Evolutionary conservation across 805 yeast species (phyloP).

Genomic region (Ogataea parapolymorpha): DNA sequence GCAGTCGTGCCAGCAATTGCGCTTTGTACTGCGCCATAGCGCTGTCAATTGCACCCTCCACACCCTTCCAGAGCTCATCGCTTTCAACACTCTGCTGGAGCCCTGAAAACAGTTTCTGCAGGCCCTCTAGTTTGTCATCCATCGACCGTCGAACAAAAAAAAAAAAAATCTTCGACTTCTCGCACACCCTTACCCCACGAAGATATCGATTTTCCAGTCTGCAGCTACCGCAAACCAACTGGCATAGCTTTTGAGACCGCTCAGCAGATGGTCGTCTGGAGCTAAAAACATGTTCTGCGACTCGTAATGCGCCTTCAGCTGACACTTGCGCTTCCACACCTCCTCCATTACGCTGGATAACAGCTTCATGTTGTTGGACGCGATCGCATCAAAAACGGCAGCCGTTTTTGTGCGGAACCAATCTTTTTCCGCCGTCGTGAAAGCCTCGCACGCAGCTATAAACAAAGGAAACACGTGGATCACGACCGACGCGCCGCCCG

Average conservation of each 20-base stretch:
- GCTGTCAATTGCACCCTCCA: conserved; percentile 1
- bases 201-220: conserved; percentile 14
- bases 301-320: neutral
- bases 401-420: conserved; percentile 14
- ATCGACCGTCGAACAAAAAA: conserved; percentile 10
- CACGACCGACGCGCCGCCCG: conserved; percentile 11
- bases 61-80: conserved; percentile 2
- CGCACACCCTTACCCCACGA: conserved; percentile 11
- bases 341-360: conserved; percentile 14
- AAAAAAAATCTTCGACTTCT: too few species aligned
- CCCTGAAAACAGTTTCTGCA: neutral
- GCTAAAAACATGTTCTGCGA: neutral
- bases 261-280: conserved; percentile 9
- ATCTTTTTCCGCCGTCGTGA: conserved; percentile 2
- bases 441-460: conserved; percentile 18
- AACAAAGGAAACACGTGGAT: conserved; percentile 18
- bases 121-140: conserved; percentile 4
- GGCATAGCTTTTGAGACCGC: conserved; percentile 15
- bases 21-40: neutral
- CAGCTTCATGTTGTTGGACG: conserved; percentile 14
- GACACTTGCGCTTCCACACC: conserved; percentile 16
- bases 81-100: neutral
- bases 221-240: conserved; percentile 14
- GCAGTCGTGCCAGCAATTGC: neutral
- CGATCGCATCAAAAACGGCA: conserved; percentile 11